Evolutionary conservation across 2,329 filamentous ascomycete species (phyloP).

Genomic region (Paradendryphiella salina): DNA sequence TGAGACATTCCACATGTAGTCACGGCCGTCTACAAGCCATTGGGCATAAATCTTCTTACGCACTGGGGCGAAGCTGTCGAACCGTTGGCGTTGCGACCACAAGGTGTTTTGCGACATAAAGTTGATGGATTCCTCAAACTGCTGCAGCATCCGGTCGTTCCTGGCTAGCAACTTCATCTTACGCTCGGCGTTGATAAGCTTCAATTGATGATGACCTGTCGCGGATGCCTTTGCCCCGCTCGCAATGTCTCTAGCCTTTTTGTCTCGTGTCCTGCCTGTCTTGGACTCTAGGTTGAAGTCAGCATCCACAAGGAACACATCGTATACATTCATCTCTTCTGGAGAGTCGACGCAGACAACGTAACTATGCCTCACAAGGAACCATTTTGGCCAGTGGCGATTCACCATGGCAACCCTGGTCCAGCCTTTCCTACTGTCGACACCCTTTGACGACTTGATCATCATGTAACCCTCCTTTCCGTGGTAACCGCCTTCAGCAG

Average conservation of each 20-base stretch:
- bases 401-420: conserved; percentile 77
- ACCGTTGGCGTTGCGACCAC: conserved; percentile 83
- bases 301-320: conserved; percentile 94
- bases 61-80: conserved; percentile 91
- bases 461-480: conserved; percentile 95
- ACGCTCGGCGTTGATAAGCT: conserved; percentile 86
- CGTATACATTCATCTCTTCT: conserved; percentile 97
- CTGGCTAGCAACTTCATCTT: conserved; percentile 89
- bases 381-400: conserved; percentile 92
- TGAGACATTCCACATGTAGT: conserved; percentile 99
- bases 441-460: conserved; percentile 86
- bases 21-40: conserved; percentile 94
- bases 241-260: conserved; percentile 63
- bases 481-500: conserved; percentile 94
- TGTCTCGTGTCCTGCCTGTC: conserved; percentile 54
- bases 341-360: conserved; percentile 98
- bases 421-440: conserved; percentile 81
- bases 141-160: conserved; percentile 83
- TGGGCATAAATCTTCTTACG: conserved; percentile 85
- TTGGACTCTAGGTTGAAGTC: conserved; percentile 83
- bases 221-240: conserved; percentile 67
- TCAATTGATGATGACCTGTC: conserved; percentile 79
- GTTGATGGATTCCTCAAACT: conserved; percentile 91
- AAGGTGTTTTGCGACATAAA: conserved; percentile 81
- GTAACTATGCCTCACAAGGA: conserved; percentile 95